phyloP scores from a whole-genome alignment of 805 yeast species.

The Candida easanensis region DNA sequence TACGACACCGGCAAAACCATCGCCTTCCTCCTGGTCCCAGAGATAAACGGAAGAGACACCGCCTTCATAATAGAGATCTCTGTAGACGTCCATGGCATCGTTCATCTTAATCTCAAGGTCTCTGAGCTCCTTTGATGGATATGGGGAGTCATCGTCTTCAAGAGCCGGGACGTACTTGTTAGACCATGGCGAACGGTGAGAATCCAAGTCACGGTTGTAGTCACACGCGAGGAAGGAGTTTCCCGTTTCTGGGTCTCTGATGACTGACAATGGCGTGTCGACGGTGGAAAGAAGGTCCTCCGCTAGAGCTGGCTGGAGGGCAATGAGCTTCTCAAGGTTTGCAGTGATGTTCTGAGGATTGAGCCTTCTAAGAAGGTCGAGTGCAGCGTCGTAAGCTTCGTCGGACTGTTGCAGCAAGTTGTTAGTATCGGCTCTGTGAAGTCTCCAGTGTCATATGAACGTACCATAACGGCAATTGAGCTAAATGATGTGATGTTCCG shows the following conservation, averaged over 20 bases:
- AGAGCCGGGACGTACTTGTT: conserved; percentile 62
- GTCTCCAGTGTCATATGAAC: background rate
- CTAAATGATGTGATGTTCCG: too few relatives aligned
- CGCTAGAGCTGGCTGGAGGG: conserved; percentile 60
- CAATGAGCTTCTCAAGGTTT: conserved; percentile 41
- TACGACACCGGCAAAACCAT: conserved; percentile 87
- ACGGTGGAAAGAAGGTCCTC: conserved; percentile 85
- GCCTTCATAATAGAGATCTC: conserved; percentile 94
- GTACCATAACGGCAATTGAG: background rate
- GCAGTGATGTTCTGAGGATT: conserved; percentile 59
- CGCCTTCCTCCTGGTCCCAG: conserved; percentile 77
- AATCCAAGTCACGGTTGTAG: conserved; percentile 92
- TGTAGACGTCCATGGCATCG: conserved; percentile 86
- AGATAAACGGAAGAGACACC: conserved; percentile 86
- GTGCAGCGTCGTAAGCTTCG: conserved; percentile 69
- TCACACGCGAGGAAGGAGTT: conserved; percentile 83
- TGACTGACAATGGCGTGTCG: conserved; percentile 72
- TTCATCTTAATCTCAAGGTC: conserved; percentile 78
- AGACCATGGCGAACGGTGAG: conserved; percentile 88
- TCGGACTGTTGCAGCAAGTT: conserved; percentile 9
- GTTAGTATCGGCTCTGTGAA: background rate
- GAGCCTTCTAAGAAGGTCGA: conserved; percentile 72
- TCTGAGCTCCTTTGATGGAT: conserved; percentile 65
- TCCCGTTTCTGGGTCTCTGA: conserved; percentile 35
- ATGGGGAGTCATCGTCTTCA: conserved; percentile 69